Evolutionary conservation across 2,329 filamentous ascomycete species (phyloP).

Genomic region (Leptodontidium sp.): DNA sequence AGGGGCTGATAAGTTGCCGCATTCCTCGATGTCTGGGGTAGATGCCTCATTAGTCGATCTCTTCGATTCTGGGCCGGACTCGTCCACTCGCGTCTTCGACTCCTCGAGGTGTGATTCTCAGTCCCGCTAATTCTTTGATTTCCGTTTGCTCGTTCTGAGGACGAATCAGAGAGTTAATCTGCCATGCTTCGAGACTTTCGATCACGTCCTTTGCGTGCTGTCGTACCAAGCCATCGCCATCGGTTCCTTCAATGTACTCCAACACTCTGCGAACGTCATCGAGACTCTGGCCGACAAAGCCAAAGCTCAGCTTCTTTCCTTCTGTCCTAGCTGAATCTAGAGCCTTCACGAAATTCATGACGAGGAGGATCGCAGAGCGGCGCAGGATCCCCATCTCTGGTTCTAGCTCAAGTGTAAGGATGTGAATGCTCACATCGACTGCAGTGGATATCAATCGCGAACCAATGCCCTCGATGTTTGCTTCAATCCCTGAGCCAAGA

Average conservation of each 20-base stretch:
- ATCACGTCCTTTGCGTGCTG: constrained; percentile 72
- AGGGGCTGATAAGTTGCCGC: constrained; percentile 2
- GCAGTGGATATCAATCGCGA: constrained; percentile 60
- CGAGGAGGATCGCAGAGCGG: constrained; percentile 69
- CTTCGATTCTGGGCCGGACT: constrained; percentile 60
- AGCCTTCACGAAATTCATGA: constrained; percentile 68
- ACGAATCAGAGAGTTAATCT: constrained; percentile 54
- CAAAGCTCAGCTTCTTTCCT: constrained; percentile 59
- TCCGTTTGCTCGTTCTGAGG: constrained; percentile 34
- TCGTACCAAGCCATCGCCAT: constrained; percentile 73
- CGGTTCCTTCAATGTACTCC: constrained; percentile 68
- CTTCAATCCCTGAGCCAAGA: constrained; percentile 66
- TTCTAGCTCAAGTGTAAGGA: constrained; percentile 69
- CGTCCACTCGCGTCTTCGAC: constrained; percentile 23
- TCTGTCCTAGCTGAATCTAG: constrained; percentile 61
- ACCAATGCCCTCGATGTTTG: constrained; percentile 64
- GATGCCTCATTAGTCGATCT: constrained; percentile 59
- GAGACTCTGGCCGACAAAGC: constrained; percentile 62
- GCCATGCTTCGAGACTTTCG: constrained; percentile 71
- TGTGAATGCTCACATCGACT: constrained; percentile 68
- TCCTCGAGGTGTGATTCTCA: constrained; percentile 50
- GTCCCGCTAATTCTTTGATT: constrained; percentile 52
- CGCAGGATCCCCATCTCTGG: constrained; percentile 70
- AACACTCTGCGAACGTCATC: constrained; percentile 69
- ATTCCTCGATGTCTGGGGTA: constrained; percentile 3